Evolutionary conservation across 2,329 filamentous ascomycete species (phyloP).

Genomic region (Aspergillus floridensis): DNA sequence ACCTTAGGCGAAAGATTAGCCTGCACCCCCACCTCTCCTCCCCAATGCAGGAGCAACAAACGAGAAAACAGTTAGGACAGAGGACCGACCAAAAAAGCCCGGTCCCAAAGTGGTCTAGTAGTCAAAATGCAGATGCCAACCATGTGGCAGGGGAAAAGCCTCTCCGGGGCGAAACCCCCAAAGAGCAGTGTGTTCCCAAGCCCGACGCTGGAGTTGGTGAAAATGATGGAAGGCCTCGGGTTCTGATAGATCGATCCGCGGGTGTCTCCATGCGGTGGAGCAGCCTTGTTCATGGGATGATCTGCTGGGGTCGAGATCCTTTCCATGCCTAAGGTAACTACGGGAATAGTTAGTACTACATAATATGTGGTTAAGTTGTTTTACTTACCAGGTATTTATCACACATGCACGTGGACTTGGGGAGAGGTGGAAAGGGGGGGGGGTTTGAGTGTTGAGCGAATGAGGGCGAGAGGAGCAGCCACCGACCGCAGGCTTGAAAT

Average conservation of each 20-base stretch:
- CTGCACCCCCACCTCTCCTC: neutral
- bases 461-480: neutral
- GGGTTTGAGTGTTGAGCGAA: neutral
- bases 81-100: neutral
- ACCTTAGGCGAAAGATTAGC: slow-evolving; percentile 5
- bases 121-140: slow-evolving; percentile 30
- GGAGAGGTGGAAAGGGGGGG: neutral
- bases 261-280: neutral
- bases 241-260: neutral
- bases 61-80: neutral
- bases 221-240: neutral
- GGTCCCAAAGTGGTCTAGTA: neutral
- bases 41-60: neutral
- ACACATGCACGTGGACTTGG: neutral
- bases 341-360: too few species aligned
- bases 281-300: neutral
- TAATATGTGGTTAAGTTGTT: too few species aligned
- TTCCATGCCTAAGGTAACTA: too few species aligned
- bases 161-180: neutral
- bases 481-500: too few species aligned
- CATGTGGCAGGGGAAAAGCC: slow-evolving; percentile 24
- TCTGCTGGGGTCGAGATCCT: neutral
- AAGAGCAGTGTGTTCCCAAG: neutral
- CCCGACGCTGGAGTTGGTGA: neutral
- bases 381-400: neutral